Percentiles rank a stretch among this genome's conserved stretches.
These are phyloP conservation scores for Podospora sp. DNA, from an alignment of 495 filamentous ascomycete species.

Conservation along the genomic window DNA sequence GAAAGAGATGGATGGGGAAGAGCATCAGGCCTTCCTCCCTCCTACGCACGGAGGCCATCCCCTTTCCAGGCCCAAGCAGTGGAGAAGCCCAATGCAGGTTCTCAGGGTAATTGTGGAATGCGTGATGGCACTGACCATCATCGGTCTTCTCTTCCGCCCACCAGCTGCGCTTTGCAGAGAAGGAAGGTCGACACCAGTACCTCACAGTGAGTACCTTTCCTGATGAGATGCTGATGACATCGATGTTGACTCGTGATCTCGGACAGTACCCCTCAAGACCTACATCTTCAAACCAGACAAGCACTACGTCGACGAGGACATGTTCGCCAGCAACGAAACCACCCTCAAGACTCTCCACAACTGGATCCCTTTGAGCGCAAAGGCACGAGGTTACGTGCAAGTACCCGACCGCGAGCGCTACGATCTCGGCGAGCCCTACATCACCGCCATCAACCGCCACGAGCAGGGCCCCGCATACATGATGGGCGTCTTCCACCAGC, in stretches of 20 bases:
- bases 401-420: conserved; percentile 37
- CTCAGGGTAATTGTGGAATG: neutral
- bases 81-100: neutral
- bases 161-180: conserved; percentile 7
- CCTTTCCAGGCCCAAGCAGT: neutral
- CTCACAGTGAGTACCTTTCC: conserved; percentile 15
- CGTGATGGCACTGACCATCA: conserved; percentile 22
- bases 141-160: conserved; percentile 18
- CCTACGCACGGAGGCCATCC: neutral
- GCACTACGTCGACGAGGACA: conserved; percentile 45
- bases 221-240: neutral
- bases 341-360: conserved; percentile 48
- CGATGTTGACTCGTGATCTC: neutral
- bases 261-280: conserved; percentile 44
- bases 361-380: conserved; percentile 49
- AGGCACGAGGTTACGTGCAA: conserved; percentile 47
- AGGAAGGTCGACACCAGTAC: conserved; percentile 18
- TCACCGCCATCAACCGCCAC: conserved; percentile 34
- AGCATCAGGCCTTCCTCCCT: conserved; percentile 3
- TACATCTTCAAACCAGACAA: conserved; percentile 46
- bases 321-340: conserved; percentile 44
- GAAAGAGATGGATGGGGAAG: neutral
- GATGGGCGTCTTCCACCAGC: conserved; percentile 57
- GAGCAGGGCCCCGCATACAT: conserved; percentile 47
- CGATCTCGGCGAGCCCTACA: conserved; percentile 44